Evolutionary conservation across 768 basidiomycete genomes (phyloP).

Genomic region (Tubosaeta brunneosetosa): DNA sequence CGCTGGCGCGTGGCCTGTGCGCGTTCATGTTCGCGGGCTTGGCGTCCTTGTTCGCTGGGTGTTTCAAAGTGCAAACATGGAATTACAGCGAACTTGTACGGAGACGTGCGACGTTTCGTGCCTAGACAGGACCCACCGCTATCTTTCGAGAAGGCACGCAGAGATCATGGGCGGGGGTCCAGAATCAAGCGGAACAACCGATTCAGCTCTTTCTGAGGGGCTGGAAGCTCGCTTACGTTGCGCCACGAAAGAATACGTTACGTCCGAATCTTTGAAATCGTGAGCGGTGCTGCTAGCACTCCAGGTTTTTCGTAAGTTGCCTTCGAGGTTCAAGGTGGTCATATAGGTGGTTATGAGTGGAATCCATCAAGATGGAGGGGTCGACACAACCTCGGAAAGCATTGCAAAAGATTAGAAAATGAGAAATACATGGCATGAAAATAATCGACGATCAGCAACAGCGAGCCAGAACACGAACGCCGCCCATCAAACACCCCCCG

Average conservation of each 20-base stretch:
- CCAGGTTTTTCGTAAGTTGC: too few species aligned
- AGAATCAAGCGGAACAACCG: too few species aligned
- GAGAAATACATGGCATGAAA: background rate
- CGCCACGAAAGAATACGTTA: too few species aligned
- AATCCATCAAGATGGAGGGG: too few species aligned
- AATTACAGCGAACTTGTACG: background rate
- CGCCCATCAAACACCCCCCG: constrained; percentile 2
- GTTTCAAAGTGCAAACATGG: constrained; percentile 43
- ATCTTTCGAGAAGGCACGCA: background rate
- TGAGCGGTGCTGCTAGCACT: too few species aligned
- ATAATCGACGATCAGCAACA: background rate
- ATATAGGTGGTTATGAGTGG: too few species aligned
- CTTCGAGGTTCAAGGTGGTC: too few species aligned
- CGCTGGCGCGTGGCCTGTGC: constrained; percentile 40
- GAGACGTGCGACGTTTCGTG: background rate
- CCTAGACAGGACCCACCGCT: background rate
- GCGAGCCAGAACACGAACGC: background rate
- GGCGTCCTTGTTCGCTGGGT: constrained; percentile 40
- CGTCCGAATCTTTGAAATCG: too few species aligned
- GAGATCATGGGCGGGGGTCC: background rate
- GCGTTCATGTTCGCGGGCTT: constrained; percentile 36
- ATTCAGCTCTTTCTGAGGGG: too few species aligned
- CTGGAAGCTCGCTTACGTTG: too few species aligned
- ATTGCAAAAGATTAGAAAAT: constrained; percentile 5
- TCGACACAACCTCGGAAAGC: background rate